Conservation (phyloP, 2,329 filamentous ascomycete species). For the Alternaria tenuissima region DNA sequence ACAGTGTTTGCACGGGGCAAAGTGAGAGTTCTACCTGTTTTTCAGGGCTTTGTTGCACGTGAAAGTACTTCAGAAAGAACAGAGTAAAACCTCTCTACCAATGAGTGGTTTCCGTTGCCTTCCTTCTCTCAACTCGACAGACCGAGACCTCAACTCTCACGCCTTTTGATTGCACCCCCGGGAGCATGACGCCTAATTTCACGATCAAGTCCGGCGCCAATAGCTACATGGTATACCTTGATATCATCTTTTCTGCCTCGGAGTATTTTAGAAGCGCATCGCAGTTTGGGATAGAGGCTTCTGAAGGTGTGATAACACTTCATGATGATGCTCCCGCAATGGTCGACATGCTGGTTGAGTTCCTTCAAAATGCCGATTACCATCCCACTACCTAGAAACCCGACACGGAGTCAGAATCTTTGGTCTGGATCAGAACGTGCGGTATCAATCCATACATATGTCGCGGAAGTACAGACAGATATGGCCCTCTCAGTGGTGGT, state of each 20-base stretch:
- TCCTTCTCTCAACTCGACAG: neutral
- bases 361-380: neutral
- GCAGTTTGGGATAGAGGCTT: neutral
- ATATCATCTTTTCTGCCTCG: neutral
- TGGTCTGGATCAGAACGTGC: neutral
- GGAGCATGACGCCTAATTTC: neutral
- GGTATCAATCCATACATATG: neutral
- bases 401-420: neutral
- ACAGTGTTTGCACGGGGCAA: too few relatives aligned
- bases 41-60: neutral
- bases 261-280: neutral
- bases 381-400: neutral
- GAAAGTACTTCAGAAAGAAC: neutral
- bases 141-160: neutral
- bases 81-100: neutral
- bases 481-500: neutral
- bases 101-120: neutral
- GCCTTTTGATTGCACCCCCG: neutral
- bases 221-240: neutral
- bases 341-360: neutral
- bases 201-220: neutral
- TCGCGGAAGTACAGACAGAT: fast-evolving
- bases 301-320: neutral
- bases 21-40: too few relatives aligned
- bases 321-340: neutral